Base-by-base conservation (phyloP, 2,329 filamentous ascomycete genomes). In the Penicillium sp. region DNA sequence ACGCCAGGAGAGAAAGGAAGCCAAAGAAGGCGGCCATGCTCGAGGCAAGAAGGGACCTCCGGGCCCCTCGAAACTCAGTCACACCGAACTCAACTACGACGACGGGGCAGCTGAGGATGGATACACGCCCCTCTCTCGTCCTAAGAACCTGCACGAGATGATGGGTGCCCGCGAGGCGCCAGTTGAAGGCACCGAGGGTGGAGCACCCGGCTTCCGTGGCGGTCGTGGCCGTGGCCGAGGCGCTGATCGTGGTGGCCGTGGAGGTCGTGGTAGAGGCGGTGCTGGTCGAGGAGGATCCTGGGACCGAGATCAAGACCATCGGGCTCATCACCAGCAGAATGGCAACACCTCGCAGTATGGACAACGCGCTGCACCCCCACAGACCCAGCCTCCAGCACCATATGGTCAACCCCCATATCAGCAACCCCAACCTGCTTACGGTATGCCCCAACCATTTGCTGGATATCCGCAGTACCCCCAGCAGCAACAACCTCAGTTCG, bases 71-170 rank as follows among this genome's bases (percentile, higher is more conserved):
- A 75, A 75, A 55, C 63, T 79, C 57, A 66, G 69, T 43, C 73
- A 75, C 28, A 72, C 72, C 22, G 82, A 82, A 37, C 78, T 90
- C 42, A 86, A 85, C 69, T 91, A 91, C 66, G 88, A 90, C 59
- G 88, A 92, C 57, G 83, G 84, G 31, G 84, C 68, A 42, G 71
- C 63, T n/a, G 75, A 80, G 56, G 77, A 80, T 59, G 76, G 76
- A 0, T 94, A 94, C 73, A 89, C 86, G 63, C 89, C 89, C 5
- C 81, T 94, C 17, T 76, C 88, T 20, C 82, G 90, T 17, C 90
- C 90, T 1, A 81, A 84, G 17, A 88, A 88, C 51, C 86, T 89
- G 64, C 75, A 82, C 68, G 73, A 82, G 73, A 74, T 82, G 70
- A 76, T 83, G 79, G 68, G 78, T 17, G 60, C 66, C 17, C 71